These are phyloP conservation scores for Daldinia sp. DNA, from an alignment of 2,329 filamentous ascomycete genomes.

Conservation along the genomic window DNA sequence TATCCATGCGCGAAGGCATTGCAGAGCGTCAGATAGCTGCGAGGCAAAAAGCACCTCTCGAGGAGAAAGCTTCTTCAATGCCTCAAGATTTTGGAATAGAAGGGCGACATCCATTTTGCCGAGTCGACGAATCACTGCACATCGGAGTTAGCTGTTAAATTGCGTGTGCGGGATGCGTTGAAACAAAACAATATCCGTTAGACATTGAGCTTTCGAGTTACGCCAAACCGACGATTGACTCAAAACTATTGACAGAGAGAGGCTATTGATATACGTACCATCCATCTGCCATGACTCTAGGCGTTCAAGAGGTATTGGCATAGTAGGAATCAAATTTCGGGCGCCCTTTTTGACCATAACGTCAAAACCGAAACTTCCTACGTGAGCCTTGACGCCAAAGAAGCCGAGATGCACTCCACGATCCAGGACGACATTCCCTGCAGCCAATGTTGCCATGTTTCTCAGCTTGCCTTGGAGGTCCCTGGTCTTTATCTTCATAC, in stretches of 20 bases:
- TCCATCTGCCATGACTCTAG: constrained; percentile 68
- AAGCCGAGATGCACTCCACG: constrained; percentile 69
- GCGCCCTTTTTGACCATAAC: constrained; percentile 69
- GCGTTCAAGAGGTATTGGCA: constrained; percentile 64
- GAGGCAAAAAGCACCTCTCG: constrained; percentile 60
- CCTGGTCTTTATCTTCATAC: constrained; percentile 77
- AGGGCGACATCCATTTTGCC: constrained; percentile 58
- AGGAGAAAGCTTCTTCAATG: constrained; percentile 54
- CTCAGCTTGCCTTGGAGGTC: constrained; percentile 72
- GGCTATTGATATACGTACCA: constrained; percentile 40
- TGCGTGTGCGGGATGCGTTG: neutral
- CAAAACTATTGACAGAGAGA: neutral
- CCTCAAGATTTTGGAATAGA: constrained; percentile 56
- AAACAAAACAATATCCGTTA: neutral
- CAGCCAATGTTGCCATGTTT: constrained; percentile 72
- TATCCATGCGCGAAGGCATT: constrained; percentile 54
- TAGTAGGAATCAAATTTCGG: constrained; percentile 71
- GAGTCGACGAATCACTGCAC: constrained; percentile 62
- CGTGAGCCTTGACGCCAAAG: constrained; percentile 67
- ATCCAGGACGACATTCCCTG: constrained; percentile 59
- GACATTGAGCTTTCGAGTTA: neutral
- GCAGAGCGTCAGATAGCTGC: constrained; percentile 57
- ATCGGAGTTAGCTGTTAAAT: constrained; percentile 22
- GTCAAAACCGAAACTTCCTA: constrained; percentile 69
- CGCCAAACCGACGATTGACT: neutral